phyloP scores from a whole-genome alignment of 2,329 filamentous ascomycete genomes.

The Exophiala viscosa region DNA sequence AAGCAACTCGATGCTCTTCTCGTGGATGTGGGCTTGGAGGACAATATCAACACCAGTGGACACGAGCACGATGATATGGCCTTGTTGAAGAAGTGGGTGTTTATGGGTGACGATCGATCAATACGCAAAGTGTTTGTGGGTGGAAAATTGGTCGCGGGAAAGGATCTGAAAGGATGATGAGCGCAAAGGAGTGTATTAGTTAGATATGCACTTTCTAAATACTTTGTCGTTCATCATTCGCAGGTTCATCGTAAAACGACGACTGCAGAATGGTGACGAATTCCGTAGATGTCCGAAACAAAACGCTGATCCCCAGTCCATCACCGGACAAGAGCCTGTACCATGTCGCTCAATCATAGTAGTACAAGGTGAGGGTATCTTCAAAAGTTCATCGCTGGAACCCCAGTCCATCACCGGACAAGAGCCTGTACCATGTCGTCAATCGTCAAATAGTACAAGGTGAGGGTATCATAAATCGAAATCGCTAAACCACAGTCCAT shows the following conservation, averaged over 20 bases:
- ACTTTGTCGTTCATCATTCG: neutral
- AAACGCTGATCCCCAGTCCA: too few species aligned
- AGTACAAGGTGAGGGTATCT: conserved; percentile 14
- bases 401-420: conserved; percentile 13
- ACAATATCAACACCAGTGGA: conserved; percentile 52
- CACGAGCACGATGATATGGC: conserved; percentile 48
- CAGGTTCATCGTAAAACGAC: too few species aligned
- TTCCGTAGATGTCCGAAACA: conserved; percentile 1
- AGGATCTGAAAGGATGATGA: neutral
- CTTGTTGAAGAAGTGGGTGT: conserved; percentile 60
- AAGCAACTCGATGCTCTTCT: conserved; percentile 34
- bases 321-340: conserved; percentile 12
- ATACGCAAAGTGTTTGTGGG: conserved; percentile 54
- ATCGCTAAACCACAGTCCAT: too few species aligned
- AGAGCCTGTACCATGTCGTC: conserved; percentile 11
- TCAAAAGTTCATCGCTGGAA: neutral
- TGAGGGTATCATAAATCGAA: conserved; percentile 8
- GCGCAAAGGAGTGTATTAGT: conserved; percentile 10
- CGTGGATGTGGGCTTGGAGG: conserved; percentile 23
- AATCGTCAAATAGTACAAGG: conserved; percentile 13
- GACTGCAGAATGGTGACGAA: neutral
- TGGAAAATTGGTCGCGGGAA: conserved; percentile 32
- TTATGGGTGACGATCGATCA: conserved; percentile 64
- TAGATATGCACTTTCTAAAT: neutral
- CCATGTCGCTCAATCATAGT: conserved; percentile 7